A percentile compares a stretch with the other conserved stretches of the same genome.
phyloP scores from a whole-genome alignment of 2,329 filamentous ascomycete species.

The Triangularia setosa region DNA sequence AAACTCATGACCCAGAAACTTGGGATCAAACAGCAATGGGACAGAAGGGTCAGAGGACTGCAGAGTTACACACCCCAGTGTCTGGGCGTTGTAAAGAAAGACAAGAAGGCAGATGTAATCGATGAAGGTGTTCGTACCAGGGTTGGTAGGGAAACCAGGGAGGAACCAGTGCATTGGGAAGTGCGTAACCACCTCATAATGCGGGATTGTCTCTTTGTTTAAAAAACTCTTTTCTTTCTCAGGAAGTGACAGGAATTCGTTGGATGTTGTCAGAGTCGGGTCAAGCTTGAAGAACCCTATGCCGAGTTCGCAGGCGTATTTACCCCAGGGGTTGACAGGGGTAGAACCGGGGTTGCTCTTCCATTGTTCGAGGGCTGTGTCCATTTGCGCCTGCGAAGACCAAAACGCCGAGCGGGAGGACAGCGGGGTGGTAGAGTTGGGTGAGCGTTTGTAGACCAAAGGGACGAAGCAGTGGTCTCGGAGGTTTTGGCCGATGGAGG shows the following conservation, averaged over 20 bases:
- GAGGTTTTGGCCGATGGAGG: conserved; percentile 39
- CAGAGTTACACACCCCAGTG: conserved; percentile 48
- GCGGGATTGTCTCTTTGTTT: conserved; percentile 48
- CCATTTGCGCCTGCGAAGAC: conserved; percentile 38
- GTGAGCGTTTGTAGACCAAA: conserved; percentile 37
- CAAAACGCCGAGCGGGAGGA: conserved; percentile 46
- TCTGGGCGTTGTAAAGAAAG: conserved; percentile 53
- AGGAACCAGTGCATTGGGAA: conserved; percentile 41
- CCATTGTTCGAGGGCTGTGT: conserved; percentile 46
- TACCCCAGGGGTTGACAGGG: conserved; percentile 36
- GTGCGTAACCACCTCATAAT: conserved; percentile 52
- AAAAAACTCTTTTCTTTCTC: conserved; percentile 41
- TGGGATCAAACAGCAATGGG: conserved; percentile 51
- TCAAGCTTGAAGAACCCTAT: conserved; percentile 43
- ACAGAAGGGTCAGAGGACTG: conserved; percentile 48
- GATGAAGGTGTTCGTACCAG: conserved; percentile 29
- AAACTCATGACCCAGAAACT: conserved; percentile 50
- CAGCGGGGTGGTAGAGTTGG: conserved; percentile 32
- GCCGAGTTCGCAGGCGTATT: conserved; percentile 36
- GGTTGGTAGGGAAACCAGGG: conserved; percentile 35
- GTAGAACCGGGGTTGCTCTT: conserved; percentile 33
- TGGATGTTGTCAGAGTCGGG: conserved; percentile 35
- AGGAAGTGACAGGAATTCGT: conserved; percentile 50
- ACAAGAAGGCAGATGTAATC: conserved; percentile 40
- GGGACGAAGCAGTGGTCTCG: conserved; percentile 39